phyloP scores from a whole-genome alignment of 345 rosid species.

The Leavenworthia alabamica region DNA sequence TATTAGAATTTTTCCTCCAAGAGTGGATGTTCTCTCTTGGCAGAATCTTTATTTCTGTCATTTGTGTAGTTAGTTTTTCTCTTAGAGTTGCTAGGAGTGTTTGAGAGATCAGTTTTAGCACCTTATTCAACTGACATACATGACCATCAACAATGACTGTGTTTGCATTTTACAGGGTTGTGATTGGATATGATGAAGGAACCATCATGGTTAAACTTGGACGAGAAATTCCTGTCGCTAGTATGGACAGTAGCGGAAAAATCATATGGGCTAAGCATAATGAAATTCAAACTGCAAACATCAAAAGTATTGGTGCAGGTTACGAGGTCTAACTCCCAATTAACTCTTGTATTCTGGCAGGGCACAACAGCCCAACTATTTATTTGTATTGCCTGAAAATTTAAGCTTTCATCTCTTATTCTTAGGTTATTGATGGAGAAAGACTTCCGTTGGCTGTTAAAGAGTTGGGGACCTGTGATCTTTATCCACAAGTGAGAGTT shows the following conservation, averaged over 20 bases:
- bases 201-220: conserved; percentile 98
- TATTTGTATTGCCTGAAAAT: conserved; percentile 18
- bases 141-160: conserved; percentile 6
- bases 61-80: not conserved
- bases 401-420: conserved; percentile 14
- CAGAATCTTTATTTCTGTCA: not conserved
- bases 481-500: conserved; percentile 87
- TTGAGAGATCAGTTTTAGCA: conserved; percentile 1
- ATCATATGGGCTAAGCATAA: conserved; percentile 99
- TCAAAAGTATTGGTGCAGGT: conserved; percentile 93
- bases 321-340: conserved; percentile 55
- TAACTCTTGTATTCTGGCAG: conserved; percentile 9
- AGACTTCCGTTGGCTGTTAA: conserved; percentile 93
- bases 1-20: not conserved
- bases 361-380: not conserved
- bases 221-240: conserved; percentile 96
- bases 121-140: not conserved
- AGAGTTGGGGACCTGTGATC: conserved; percentile 99
- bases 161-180: conserved; percentile 50
- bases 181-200: conserved; percentile 98
- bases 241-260: conserved; percentile 98
- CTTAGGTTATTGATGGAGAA: conserved; percentile 93
- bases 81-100: not conserved
- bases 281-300: conserved; percentile 96
- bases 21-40: conserved; percentile 5